Conservation (phyloP, 2,329 filamentous ascomycete genomes). For the Periconia digitata region DNA sequence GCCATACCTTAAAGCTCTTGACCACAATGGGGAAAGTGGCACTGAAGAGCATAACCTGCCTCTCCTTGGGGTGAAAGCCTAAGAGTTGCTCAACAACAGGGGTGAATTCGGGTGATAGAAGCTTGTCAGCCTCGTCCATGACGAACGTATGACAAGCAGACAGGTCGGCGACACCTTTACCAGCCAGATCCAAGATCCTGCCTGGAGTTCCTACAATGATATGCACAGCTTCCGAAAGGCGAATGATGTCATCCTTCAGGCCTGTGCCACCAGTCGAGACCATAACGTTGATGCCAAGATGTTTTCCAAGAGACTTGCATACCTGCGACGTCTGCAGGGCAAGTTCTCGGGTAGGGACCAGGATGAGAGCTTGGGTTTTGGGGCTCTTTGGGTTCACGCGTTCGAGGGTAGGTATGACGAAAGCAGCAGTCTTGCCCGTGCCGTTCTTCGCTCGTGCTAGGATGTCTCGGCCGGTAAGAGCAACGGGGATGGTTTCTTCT, state of each 20-base stretch:
- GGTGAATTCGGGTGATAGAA: constrained; percentile 94
- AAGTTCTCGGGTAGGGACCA: constrained; percentile 94
- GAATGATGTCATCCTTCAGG: constrained; percentile 93
- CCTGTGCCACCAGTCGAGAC: constrained; percentile 96
- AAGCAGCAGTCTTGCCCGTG: constrained; percentile 97
- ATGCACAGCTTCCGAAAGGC: constrained; percentile 90
- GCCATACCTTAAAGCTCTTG: constrained; percentile 79
- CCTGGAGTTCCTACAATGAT: constrained; percentile 97
- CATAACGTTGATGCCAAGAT: constrained; percentile 98
- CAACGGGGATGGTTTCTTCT: constrained; percentile 98
- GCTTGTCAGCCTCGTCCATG: constrained; percentile 99
- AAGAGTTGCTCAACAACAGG: constrained; percentile 95
- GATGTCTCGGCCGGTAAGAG: constrained; percentile 91
- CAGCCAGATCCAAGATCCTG: constrained; percentile 91
- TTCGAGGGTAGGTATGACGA: constrained; percentile 93
- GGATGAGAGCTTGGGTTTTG: constrained; percentile 94
- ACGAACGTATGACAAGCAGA: constrained; percentile 97
- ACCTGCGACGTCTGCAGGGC: constrained; percentile 98
- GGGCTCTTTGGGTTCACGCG: constrained; percentile 95
- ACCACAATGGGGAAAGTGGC: constrained; percentile 97
- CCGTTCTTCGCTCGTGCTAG: constrained; percentile 97
- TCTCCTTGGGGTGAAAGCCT: constrained; percentile 93
- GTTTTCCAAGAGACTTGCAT: constrained; percentile 97
- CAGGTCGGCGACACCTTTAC: constrained; percentile 94
- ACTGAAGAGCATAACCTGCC: constrained; percentile 99